phyloP scores from a whole-genome alignment of 768 basidiomycete genomes.

The Pleurotus tuber-regium region DNA sequence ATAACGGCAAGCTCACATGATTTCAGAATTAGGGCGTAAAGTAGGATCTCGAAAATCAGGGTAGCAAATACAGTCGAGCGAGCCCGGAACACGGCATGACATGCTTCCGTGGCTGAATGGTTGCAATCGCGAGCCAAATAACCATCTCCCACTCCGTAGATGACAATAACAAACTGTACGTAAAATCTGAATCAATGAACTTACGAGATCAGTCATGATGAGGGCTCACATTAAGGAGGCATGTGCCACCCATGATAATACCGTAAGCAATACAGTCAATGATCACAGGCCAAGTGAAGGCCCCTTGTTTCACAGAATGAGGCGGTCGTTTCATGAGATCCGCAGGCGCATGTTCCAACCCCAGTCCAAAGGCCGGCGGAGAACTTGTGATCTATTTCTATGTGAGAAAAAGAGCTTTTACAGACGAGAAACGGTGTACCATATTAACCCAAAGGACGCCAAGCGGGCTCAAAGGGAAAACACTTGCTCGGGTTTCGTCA shows the following conservation, averaged over 20 bases:
- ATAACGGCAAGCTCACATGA: constrained; percentile 28
- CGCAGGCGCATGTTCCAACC: constrained; percentile 43
- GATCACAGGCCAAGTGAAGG: constrained; percentile 37
- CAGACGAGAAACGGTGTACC: too few species aligned
- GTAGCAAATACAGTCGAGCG: constrained; percentile 37
- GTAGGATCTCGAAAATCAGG: constrained; percentile 34
- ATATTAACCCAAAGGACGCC: constrained; percentile 53
- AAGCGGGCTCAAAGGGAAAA: constrained; percentile 57
- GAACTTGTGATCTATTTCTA: constrained; percentile 35
- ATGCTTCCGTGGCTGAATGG: constrained; percentile 22
- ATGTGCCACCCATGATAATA: constrained; percentile 33
- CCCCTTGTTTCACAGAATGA: constrained; percentile 32
- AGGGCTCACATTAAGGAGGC: constrained; percentile 28
- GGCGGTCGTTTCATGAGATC: constrained; percentile 52
- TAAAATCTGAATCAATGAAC: neutral
- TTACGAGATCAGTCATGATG: neutral
- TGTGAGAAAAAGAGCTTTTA: neutral
- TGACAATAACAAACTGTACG: constrained; percentile 39
- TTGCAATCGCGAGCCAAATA: constrained; percentile 31
- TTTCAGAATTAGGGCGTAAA: constrained; percentile 35
- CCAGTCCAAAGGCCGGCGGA: constrained; percentile 56
- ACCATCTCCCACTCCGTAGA: constrained; percentile 31
- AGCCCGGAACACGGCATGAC: constrained; percentile 30
- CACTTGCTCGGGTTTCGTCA: constrained; percentile 41
- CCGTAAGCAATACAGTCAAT: constrained; percentile 35